phyloP scores from a whole-genome alignment of 2,329 filamentous ascomycete species.

The Cryphonectria carpinicola region DNA sequence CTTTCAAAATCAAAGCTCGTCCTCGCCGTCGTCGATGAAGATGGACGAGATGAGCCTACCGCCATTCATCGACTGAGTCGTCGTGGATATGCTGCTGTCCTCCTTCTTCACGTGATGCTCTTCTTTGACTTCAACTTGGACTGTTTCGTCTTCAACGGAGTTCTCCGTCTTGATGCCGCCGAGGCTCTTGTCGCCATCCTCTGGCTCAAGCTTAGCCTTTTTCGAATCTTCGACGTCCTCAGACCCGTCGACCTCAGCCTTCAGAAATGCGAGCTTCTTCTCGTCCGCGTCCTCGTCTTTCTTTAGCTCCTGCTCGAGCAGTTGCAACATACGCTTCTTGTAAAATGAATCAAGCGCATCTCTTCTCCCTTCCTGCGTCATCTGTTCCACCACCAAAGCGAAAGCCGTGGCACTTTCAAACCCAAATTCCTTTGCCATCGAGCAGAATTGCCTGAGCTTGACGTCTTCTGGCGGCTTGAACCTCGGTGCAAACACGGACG shows the following conservation, averaged over 20 bases:
- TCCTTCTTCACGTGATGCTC: conserved; percentile 9
- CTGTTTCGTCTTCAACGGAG: not conserved
- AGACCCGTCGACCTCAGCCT: conserved; percentile 12
- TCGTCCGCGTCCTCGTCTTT: conserved; percentile 29
- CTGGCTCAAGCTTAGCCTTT: conserved; percentile 9
- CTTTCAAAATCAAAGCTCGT: conserved; percentile 25
- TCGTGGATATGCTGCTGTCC: not conserved
- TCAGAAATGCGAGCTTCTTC: conserved; percentile 23
- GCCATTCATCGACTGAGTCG: not conserved
- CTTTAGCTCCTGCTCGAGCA: conserved; percentile 40
- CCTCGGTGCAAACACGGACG: conserved; percentile 41
- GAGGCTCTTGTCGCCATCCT: not conserved
- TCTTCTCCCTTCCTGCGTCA: conserved; percentile 82
- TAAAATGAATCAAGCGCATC: conserved; percentile 85
- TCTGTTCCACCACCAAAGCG: conserved; percentile 85
- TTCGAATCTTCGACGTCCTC: not conserved
- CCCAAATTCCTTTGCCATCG: conserved; percentile 81
- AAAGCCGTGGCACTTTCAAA: conserved; percentile 80
- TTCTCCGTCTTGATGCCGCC: not conserved
- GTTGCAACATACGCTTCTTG: conserved; percentile 60
- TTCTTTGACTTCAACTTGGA: conserved; percentile 10
- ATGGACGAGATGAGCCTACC: conserved; percentile 20
- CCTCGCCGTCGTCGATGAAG: conserved; percentile 24
- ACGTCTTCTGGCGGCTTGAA: conserved; percentile 79
- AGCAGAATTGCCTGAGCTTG: conserved; percentile 82